Conservation (phyloP, 768 basidiomycete species). For the Boletus huronensis region DNA sequence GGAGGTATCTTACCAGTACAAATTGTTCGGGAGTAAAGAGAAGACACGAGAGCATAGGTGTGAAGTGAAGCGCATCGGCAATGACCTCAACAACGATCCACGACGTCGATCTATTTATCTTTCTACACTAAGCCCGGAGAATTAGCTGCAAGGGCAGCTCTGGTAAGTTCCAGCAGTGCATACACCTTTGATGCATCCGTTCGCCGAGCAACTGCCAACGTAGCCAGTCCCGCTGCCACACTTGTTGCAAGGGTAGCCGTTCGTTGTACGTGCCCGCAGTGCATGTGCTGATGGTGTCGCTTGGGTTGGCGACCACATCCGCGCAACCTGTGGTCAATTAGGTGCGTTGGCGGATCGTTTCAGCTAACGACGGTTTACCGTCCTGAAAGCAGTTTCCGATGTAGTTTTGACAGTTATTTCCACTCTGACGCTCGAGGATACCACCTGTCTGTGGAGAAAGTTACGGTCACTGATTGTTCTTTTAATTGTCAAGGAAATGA, state of each 20-base stretch:
- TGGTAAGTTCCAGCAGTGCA: background rate
- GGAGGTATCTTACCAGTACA: background rate
- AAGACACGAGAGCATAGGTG: background rate
- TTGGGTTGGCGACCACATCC: background rate
- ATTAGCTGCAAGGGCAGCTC: background rate
- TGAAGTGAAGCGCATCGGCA: background rate
- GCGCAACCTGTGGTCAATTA: background rate
- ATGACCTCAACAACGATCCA: background rate
- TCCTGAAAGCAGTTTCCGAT: background rate
- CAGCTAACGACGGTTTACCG: background rate
- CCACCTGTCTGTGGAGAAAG: background rate
- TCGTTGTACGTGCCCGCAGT: background rate
- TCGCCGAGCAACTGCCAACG: background rate
- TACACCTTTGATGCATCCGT: background rate
- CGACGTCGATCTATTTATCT: background rate
- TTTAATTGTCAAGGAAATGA: no score
- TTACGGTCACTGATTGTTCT: background rate
- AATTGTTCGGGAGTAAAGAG: background rate
- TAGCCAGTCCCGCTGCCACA: background rate
- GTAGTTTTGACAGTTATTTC: background rate
- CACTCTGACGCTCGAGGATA: background rate
- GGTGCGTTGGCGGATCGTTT: background rate
- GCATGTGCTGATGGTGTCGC: background rate
- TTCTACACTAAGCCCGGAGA: background rate
- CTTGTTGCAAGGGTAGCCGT: slow-evolving; percentile 3